Base-by-base conservation (phyloP, 2,329 filamentous ascomycete species). In the Penicillium sp. region DNA sequence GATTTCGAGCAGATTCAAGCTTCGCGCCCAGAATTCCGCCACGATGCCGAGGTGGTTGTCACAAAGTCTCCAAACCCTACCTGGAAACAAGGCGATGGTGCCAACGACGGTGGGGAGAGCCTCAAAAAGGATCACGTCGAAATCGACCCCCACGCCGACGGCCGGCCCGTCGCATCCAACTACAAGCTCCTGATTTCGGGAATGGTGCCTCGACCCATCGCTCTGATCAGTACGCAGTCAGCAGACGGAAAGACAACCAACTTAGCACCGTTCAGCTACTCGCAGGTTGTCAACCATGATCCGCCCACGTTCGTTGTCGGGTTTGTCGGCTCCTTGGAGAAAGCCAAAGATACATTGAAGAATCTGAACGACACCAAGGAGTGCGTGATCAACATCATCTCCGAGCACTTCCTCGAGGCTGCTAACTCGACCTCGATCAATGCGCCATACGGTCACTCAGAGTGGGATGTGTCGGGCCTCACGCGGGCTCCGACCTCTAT, bases 151-250 rank as follows among this genome's bases (percentile, higher is more conserved):
- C 87, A 93, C 73, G 88, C 83, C 57, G 79, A 86, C 31, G 90
- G 88, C 35, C 85, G 93, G 0, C 83, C 87, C 0, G 78, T 86
- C 0, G 78, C 81, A 1, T 87, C 85, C 78, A 97, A 97, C 83
- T 97, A 98, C 84, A 96, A 96, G 78, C 85, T 97, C 14, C 82
- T 97, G 62, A 96, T 97, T 75, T 90, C 87, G 17, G 87, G 86
- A 63, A 86, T 97, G 66, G 84, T 92, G 15, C 94, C 94, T 0
- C 86, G 94, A 12, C 94, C 94, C 12, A 89, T 97, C 48, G 86
- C 85, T 1, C 86, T 88, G 63, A 75, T 88, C 14, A 83, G 81
- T 52, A 89, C 86, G 1, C 73, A 81, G 38, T 83, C 80, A 2
- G 78, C 78, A 41, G 89, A 92, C 69, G 91, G 90, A 22, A 76